These are phyloP conservation scores for Wallacemonas sp. DNA, from an alignment of 208 protist genomes.

Conservation along the genomic window DNA sequence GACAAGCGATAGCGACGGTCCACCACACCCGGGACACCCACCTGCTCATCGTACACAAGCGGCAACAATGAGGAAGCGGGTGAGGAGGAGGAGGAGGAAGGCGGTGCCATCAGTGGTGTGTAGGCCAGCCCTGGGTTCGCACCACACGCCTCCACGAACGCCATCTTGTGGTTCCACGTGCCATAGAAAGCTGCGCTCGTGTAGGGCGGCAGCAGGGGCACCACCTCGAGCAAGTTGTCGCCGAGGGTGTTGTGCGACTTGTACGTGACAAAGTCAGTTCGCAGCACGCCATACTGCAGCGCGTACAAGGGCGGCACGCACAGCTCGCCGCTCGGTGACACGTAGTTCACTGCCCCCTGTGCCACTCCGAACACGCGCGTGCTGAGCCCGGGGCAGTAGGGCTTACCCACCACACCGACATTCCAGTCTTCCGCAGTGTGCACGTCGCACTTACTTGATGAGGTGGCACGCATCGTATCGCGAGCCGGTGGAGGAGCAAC, in stretches of 20 bases:
- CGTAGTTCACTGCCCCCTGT: slow-evolving; percentile 29
- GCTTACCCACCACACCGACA: neutral
- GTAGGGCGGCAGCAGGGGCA: slow-evolving; percentile 27
- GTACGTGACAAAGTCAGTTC: slow-evolving; percentile 1
- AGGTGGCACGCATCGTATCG: no score
- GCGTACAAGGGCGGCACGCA: slow-evolving; percentile 18
- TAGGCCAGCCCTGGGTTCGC: neutral
- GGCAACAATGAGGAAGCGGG: neutral
- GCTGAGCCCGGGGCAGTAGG: slow-evolving; percentile 7
- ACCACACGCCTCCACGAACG: neutral
- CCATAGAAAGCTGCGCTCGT: slow-evolving; percentile 16
- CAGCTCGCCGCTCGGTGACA: slow-evolving; percentile 12
- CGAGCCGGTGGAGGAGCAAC: no score
- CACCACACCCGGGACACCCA: slow-evolving; percentile 21
- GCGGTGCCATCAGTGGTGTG: slow-evolving; percentile 1
- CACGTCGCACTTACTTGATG: no score
- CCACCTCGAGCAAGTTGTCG: slow-evolving; percentile 24
- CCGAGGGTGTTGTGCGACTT: slow-evolving; percentile 25
- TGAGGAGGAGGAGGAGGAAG: neutral
- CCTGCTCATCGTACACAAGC: slow-evolving; percentile 22
- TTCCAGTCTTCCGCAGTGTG: slow-evolving; percentile 3
- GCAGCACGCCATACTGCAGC: slow-evolving; percentile 22
- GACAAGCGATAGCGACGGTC: slow-evolving; percentile 29
- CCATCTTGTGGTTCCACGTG: slow-evolving; percentile 20
- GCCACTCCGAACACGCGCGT: slow-evolving; percentile 19